These are phyloP conservation scores for Zygotorulaspora danielsina DNA, from an alignment of 805 yeast species.

Conservation along the genomic window DNA sequence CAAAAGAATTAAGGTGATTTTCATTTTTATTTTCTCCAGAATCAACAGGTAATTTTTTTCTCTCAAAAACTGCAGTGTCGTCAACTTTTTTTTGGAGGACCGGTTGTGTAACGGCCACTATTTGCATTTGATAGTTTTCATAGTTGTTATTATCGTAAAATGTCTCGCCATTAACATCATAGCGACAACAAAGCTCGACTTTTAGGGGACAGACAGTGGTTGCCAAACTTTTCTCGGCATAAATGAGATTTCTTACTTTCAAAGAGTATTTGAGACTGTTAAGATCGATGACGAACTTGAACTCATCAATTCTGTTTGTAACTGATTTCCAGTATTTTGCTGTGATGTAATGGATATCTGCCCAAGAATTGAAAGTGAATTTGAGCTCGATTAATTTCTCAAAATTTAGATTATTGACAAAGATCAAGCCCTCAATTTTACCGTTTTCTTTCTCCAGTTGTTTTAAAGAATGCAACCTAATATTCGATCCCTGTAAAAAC, in stretches of 20 bases:
- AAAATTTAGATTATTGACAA: conserved; percentile 33
- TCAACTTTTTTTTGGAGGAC: not conserved
- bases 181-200: conserved; percentile 33
- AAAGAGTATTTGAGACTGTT: conserved; percentile 28
- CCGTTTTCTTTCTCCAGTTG: conserved; percentile 14
- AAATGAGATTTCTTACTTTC: conserved; percentile 23
- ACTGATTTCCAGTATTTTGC: conserved; percentile 29
- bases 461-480: conserved; percentile 22
- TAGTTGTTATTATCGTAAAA: conserved; percentile 36
- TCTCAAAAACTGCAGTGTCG: not conserved
- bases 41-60: not conserved
- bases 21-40: not conserved
- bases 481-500: conserved; percentile 25
- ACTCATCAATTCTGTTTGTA: conserved; percentile 29
- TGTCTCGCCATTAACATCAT: conserved; percentile 34
- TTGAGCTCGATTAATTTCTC: conserved; percentile 35
- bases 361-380: conserved; percentile 35
- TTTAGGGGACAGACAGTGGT: conserved; percentile 18
- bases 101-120: conserved; percentile 16
- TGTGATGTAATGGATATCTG: conserved; percentile 30
- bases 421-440: conserved; percentile 26
- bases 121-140: conserved; percentile 30
- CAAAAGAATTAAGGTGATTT: conserved; percentile 5
- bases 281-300: conserved; percentile 30
- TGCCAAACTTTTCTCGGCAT: conserved; percentile 11